phyloP scores from a whole-genome alignment of 2,329 filamentous ascomycete genomes.

The Mollisia scopiformis region DNA sequence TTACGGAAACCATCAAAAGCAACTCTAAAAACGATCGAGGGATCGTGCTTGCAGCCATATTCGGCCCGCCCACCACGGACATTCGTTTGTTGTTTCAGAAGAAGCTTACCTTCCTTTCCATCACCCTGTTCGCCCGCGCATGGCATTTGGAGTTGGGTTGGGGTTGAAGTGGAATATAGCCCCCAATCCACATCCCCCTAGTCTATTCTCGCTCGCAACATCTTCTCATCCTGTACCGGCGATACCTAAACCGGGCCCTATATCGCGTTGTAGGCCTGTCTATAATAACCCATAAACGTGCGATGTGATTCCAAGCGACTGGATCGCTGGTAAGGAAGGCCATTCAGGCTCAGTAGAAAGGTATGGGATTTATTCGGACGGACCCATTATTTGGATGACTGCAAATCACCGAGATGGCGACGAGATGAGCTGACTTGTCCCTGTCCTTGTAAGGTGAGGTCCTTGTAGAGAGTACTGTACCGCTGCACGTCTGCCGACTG shows the following conservation, averaged over 20 bases:
- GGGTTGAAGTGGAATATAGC: too few species aligned
- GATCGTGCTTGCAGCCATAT: too few species aligned
- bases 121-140: too few species aligned
- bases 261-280: background rate
- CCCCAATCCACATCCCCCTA: too few species aligned
- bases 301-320: background rate
- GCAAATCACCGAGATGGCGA: conserved; percentile 4
- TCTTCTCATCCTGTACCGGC: background rate
- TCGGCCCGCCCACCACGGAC: too few species aligned
- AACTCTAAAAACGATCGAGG: too few species aligned
- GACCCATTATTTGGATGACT: background rate
- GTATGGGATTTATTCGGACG: background rate
- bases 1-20: too few species aligned
- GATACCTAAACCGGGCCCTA: background rate
- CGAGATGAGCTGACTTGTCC: background rate
- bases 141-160: too few species aligned
- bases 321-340: background rate
- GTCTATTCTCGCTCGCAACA: too few species aligned
- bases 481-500: background rate
- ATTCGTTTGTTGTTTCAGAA: background rate
- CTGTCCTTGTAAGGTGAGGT: too few species aligned
- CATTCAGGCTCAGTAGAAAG: background rate
- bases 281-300: background rate
- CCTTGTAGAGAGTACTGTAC: too few species aligned
- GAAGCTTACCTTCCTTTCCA: background rate